These are phyloP conservation scores for Macrolepiota dolichaula DNA, from an alignment of 768 basidiomycete genomes.

Conservation along the genomic window DNA sequence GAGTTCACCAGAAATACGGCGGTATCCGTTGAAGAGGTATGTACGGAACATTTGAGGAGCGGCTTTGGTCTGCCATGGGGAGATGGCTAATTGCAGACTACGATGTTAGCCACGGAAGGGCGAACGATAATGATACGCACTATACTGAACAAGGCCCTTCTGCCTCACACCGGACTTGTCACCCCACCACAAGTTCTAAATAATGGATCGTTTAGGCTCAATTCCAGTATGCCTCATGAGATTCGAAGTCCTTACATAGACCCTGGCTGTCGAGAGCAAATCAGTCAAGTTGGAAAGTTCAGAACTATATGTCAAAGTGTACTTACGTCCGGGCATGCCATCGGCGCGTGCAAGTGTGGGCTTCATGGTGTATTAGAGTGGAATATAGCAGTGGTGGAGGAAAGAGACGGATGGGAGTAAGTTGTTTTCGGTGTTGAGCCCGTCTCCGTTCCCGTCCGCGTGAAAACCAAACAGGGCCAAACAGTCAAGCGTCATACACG, in stretches of 20 bases:
- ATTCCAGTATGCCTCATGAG: neutral
- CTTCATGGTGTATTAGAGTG: constrained; percentile 47
- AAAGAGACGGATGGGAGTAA: constrained; percentile 14
- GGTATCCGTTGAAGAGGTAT: constrained; percentile 88
- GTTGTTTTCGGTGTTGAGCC: constrained; percentile 12
- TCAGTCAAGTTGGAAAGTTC: neutral
- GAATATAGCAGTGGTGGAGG: constrained; percentile 11
- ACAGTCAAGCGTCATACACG: constrained; percentile 17
- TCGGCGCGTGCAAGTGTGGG: constrained; percentile 55
- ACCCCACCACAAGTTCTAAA: constrained; percentile 90
- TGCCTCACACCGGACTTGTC: constrained; percentile 58
- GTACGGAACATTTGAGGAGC: constrained; percentile 65
- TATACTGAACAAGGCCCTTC: constrained; percentile 77
- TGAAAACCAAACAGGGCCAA: constrained; percentile 25
- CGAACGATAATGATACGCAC: constrained; percentile 44
- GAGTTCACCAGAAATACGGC: constrained; percentile 66
- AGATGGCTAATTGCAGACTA: constrained; percentile 51
- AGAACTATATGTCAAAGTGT: neutral
- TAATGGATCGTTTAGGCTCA: neutral
- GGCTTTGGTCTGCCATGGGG: constrained; percentile 78
- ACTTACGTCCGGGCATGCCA: constrained; percentile 86
- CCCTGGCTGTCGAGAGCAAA: constrained; percentile 51
- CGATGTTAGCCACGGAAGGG: neutral
- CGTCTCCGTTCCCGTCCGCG: constrained; percentile 32
- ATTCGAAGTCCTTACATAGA: constrained; percentile 57